These are phyloP conservation scores for Talaromyces ruber DNA, from an alignment of 495 filamentous ascomycete species.

Conservation along the genomic window DNA sequence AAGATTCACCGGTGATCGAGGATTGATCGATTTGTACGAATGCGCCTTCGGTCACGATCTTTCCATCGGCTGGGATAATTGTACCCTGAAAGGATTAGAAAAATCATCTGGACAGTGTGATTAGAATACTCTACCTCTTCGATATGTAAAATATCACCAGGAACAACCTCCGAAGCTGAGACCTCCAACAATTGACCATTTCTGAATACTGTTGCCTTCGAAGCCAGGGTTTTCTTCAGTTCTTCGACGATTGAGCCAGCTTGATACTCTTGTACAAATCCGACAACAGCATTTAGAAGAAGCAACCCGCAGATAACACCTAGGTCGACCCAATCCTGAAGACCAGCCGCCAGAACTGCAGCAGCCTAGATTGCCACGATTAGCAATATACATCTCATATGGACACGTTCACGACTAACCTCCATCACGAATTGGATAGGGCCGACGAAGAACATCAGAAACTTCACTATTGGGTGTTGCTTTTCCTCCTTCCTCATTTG, in stretches of 20 bases:
- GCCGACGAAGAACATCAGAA: conserved; percentile 75
- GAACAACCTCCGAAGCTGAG: conserved; percentile 70
- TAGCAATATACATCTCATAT: background rate
- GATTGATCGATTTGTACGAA: conserved; percentile 91
- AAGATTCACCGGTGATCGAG: conserved; percentile 84
- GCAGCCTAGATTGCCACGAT: conserved; percentile 42
- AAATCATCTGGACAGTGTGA: background rate
- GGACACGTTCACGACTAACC: conserved; percentile 39
- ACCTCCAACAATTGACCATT: conserved; percentile 64
- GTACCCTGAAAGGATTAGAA: conserved; percentile 45
- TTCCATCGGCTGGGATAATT: conserved; percentile 83
- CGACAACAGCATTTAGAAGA: conserved; percentile 72
- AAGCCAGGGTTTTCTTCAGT: conserved; percentile 80
- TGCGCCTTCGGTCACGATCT: conserved; percentile 67
- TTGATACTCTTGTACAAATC: conserved; percentile 84
- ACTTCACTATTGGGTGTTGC: conserved; percentile 75
- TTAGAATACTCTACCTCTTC: conserved; percentile 49
- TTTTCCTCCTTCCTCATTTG: conserved; percentile 79
- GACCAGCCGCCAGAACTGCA: conserved; percentile 66
- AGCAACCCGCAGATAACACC: conserved; percentile 70
- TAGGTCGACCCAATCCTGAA: conserved; percentile 70
- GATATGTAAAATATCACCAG: conserved; percentile 81
- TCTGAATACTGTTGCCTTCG: conserved; percentile 78
- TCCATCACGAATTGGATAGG: conserved; percentile 95
- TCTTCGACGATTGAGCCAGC: conserved; percentile 89